Evolutionary conservation across 2,329 filamentous ascomycete species (phyloP).

Genomic region (Epichloe festucae): DNA sequence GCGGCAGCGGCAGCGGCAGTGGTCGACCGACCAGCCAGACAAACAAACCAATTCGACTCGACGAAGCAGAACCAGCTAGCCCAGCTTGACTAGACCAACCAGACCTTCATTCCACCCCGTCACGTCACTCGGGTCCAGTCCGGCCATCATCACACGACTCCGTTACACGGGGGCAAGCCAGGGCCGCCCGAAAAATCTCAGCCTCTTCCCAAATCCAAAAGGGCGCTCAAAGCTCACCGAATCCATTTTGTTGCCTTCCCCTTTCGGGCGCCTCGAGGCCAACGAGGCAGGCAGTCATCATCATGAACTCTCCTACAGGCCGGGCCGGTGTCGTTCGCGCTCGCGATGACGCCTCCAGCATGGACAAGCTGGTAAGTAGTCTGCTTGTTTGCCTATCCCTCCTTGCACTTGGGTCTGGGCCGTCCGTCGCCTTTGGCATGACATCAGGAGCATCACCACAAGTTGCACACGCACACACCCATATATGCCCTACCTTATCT

Average conservation of each 20-base stretch:
- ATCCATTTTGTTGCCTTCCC: slow-evolving; percentile 6
- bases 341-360: slow-evolving; percentile 34
- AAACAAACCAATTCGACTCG: too few relatives aligned
- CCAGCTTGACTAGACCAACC: too few relatives aligned
- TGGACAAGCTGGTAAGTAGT: slow-evolving; percentile 48
- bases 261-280: slow-evolving; percentile 6
- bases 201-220: slow-evolving; percentile 2
- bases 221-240: not conserved
- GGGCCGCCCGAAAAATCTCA: slow-evolving; percentile 6
- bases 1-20: not conserved
- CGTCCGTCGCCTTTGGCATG: not conserved
- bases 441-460: slow-evolving; percentile 4
- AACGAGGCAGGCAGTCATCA: slow-evolving; percentile 10
- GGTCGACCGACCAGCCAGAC: not conserved
- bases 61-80: too few relatives aligned
- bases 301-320: slow-evolving; percentile 33
- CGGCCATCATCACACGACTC: slow-evolving; percentile 11
- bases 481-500: slow-evolving; percentile 1
- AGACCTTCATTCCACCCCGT: slow-evolving; percentile 9
- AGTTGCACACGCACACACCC: slow-evolving; percentile 4
- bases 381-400: not conserved
- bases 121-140: slow-evolving; percentile 10
- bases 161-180: slow-evolving; percentile 6
- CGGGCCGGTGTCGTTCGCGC: slow-evolving; percentile 46
- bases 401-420: slow-evolving; percentile 4